A percentile compares a stretch with the other conserved stretches of the same genome.
These are phyloP conservation scores for Prillingera fragicola DNA, from an alignment of 1,284 basidiomycete species.

Conservation along the genomic window DNA sequence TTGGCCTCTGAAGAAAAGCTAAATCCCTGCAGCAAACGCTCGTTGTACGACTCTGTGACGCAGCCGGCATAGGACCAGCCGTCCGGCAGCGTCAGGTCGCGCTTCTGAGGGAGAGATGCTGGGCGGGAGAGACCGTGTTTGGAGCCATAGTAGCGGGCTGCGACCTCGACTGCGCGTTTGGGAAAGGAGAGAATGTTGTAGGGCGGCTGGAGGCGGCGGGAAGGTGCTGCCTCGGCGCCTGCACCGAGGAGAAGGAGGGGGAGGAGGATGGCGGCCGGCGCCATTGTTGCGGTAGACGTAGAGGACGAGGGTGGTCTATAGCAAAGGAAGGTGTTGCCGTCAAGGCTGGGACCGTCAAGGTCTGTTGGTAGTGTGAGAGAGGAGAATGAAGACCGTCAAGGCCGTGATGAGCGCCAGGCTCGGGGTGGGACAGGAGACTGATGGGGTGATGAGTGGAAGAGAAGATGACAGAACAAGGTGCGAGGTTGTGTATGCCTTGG, in stretches of 20 bases:
- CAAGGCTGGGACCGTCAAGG: neutral
- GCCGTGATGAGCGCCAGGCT: constrained; percentile 30
- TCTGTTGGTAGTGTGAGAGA: neutral
- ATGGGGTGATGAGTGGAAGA: neutral
- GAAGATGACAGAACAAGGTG: constrained; percentile 4
- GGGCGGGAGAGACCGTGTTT: constrained; percentile 33
- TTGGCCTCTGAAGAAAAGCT: constrained; percentile 27
- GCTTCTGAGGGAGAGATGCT: constrained; percentile 29
- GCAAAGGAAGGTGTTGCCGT: neutral
- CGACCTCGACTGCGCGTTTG: neutral
- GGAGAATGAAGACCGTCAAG: constrained; percentile 28
- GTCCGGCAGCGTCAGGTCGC: constrained; percentile 27
- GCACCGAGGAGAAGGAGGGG: constrained; percentile 22
- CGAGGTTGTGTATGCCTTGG: too few species aligned
- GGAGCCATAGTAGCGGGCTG: constrained; percentile 30
- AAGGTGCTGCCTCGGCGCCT: constrained; percentile 17
- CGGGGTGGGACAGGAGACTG: constrained; percentile 3
- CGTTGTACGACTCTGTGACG: constrained; percentile 36
- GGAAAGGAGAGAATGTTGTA: neutral
- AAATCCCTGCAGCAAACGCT: constrained; percentile 38
- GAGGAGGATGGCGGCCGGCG: constrained; percentile 34
- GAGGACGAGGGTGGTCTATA: neutral
- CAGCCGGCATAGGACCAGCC: constrained; percentile 45
- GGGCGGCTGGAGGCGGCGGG: too few species aligned
- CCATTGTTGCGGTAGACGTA: constrained; percentile 19